phyloP scores from a whole-genome alignment of 2,329 filamentous ascomycete species.

The Pestalotiopsis fici region DNA sequence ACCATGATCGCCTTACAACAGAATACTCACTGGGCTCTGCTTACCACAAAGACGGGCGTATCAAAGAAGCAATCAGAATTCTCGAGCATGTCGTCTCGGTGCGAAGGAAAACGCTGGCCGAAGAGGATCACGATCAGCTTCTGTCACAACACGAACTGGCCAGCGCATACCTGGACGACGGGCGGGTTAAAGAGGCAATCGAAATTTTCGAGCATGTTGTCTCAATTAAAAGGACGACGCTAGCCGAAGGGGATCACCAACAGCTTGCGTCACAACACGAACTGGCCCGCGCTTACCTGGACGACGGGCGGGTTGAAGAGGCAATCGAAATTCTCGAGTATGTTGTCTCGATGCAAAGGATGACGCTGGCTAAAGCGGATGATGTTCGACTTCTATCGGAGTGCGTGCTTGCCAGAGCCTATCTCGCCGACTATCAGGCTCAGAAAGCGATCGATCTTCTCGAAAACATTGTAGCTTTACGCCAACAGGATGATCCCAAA shows the following conservation, averaged over 20 bases:
- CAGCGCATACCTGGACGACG: constrained; percentile 14
- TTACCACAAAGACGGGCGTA: constrained; percentile 12
- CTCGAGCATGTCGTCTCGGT: constrained; percentile 9
- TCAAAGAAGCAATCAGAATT: constrained; percentile 13
- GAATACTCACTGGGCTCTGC: constrained; percentile 18
- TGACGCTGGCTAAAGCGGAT: constrained; percentile 10
- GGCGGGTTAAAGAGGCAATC: constrained; percentile 13
- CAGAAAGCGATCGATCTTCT: too few relatives aligned
- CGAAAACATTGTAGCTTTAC: too few relatives aligned
- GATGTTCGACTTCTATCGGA: constrained; percentile 10
- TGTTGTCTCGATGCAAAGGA: constrained; percentile 15
- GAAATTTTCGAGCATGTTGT: constrained; percentile 9
- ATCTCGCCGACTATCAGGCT: not conserved
- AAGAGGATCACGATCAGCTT: not conserved
- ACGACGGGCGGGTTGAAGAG: constrained; percentile 14
- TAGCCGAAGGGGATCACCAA: not conserved
- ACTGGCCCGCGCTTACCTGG: constrained; percentile 21
- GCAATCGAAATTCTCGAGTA: constrained; percentile 24
- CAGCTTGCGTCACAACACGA: not conserved
- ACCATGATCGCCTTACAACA: not conserved
- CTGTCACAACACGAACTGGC: constrained; percentile 14
- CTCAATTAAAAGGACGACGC: not conserved
- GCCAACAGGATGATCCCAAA: too few relatives aligned
- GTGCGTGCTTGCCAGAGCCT: not conserved
- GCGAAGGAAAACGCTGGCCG: not conserved